Evolutionary conservation across 2,329 filamentous ascomycete species (phyloP).

Genomic region (Torrubiellomyces zombiae): DNA sequence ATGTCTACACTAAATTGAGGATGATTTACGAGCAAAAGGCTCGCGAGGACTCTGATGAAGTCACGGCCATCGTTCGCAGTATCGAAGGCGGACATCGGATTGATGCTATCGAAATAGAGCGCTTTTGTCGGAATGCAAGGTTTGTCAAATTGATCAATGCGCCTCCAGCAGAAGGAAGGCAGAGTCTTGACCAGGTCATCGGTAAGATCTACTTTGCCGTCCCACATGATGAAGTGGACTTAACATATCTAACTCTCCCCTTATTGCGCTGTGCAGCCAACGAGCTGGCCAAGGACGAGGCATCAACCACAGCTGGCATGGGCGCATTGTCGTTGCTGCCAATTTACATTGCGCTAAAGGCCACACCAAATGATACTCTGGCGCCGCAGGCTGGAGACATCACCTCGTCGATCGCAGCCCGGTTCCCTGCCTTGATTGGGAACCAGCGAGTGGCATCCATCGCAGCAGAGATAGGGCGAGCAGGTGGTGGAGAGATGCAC

Average conservation of each 20-base stretch:
- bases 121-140: slow-evolving; percentile 89
- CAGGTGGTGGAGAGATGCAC: slow-evolving; percentile 73
- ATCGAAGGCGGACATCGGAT: slow-evolving; percentile 34
- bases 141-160: slow-evolving; percentile 85
- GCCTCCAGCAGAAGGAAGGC: too few species aligned
- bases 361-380: too few species aligned
- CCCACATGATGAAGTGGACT: neutral
- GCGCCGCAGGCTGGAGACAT: too few species aligned
- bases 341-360: slow-evolving; percentile 50
- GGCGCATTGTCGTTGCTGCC: slow-evolving; percentile 46
- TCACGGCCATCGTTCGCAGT: slow-evolving; percentile 46
- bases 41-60: slow-evolving; percentile 58
- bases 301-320: slow-evolving; percentile 28
- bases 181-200: slow-evolving; percentile 35
- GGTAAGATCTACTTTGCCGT: slow-evolving; percentile 23
- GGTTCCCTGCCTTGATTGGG: too few species aligned
- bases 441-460: slow-evolving; percentile 35
- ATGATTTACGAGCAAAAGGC: slow-evolving; percentile 88
- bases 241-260: too few species aligned
- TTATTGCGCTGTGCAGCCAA: slow-evolving; percentile 30
- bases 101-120: slow-evolving; percentile 59
- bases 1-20: slow-evolving; percentile 77
- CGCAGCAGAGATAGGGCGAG: slow-evolving; percentile 54
- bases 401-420: too few species aligned
- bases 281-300: slow-evolving; percentile 37